A percentile compares a stretch with the other conserved stretches of the same genome.
Conservation (phyloP, 768 basidiomycete genomes). For the Tylopilus sp. region DNA sequence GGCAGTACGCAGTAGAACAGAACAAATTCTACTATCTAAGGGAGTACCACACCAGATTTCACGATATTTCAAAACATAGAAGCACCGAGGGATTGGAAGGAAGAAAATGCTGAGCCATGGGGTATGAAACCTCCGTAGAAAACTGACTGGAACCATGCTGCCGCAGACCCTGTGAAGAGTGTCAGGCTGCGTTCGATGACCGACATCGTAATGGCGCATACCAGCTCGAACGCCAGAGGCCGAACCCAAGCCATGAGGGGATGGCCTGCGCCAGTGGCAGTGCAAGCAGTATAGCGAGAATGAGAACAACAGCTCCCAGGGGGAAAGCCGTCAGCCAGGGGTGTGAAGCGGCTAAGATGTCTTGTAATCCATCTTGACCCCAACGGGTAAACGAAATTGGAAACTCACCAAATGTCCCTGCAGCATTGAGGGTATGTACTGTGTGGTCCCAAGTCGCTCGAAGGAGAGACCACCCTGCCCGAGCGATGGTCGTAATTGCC, state of each 20-base stretch:
- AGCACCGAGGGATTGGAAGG: constrained; percentile 10
- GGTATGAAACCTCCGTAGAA: constrained; percentile 5
- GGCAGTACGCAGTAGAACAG: too few relatives aligned
- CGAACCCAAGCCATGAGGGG: not conserved
- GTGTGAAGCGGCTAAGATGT: not conserved
- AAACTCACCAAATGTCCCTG: not conserved
- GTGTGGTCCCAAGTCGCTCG: accelerated
- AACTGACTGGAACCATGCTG: not conserved
- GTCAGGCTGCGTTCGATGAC: not conserved
- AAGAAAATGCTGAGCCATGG: not conserved
- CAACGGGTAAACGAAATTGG: not conserved
- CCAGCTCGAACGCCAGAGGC: not conserved
- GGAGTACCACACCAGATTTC: too few relatives aligned
- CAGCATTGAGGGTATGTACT: not conserved
- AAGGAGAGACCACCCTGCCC: not conserved
- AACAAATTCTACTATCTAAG: too few relatives aligned
- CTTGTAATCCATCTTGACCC: not conserved
- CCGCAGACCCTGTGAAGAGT: constrained; percentile 7
- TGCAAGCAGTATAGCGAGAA: not conserved
- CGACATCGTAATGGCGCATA: not conserved
- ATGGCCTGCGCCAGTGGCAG: not conserved
- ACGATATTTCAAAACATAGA: not conserved
- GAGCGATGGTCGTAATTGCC: accelerated
- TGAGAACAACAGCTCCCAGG: not conserved
- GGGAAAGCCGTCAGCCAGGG: accelerated